Base-by-base conservation (phyloP, 805 yeast species). In the Cyberlindnera sargentensis region DNA sequence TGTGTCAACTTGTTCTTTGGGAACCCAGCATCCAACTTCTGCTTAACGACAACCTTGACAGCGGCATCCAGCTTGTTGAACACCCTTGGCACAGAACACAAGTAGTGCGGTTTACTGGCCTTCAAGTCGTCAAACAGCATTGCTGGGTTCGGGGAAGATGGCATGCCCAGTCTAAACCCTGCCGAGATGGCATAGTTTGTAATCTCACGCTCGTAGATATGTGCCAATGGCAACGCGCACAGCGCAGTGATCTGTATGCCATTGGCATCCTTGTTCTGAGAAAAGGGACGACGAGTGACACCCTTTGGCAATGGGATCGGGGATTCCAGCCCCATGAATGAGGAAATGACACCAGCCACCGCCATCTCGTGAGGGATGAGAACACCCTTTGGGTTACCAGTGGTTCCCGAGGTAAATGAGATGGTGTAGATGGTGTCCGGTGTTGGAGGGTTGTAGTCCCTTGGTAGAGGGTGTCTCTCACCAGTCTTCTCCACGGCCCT, bases 381-480 rank as follows among this genome's bases (percentile, higher is more conserved):
- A 6, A 79, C 89, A 36, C 90, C 90, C 59, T 82, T 82, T 28
- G 90, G 90, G 33, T 73, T 60, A 3, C 88, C 87, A 2, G 89
- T 81, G 3, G 90, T 82, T 23, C 90, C 89, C 0, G 86, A 80
- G 3, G 89, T 83, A 60, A 82, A 82, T 8, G 82, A 79, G 41
- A 82, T 74, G 5, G 88, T 79, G 56, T 77, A 78, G 6, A 71
- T 40, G 15, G 73, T 70, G 9, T 74, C 70, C 2, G 80, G 73
- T 1, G 57, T 63, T 10, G 86, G 84, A 8, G 77, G 76, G 37
- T 62, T 57, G 47, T 37, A 57, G 34, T 46, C 40, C 6, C 53
- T 43, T 37, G 74, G 65, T 37, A 62, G 53, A 43, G 75, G 71
- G 40, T 75, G 67, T 46, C 73, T 57, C 46, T 52, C 60, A 34